These are phyloP conservation scores for Canavalia gladiata DNA, from an alignment of 306 rosid species.

Conservation along the genomic window DNA sequence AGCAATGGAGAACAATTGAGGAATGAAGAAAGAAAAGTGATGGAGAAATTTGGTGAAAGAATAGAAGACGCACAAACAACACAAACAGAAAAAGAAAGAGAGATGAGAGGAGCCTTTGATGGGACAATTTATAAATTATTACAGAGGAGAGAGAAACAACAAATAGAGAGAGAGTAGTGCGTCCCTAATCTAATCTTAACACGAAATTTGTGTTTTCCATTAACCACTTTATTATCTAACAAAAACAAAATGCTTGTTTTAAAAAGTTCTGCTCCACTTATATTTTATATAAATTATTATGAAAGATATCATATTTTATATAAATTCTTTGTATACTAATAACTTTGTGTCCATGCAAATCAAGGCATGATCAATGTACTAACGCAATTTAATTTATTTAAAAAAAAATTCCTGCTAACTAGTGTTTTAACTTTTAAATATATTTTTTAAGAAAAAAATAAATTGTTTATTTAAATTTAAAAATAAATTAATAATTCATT, in stretches of 20 bases:
- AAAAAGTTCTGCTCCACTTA: neutral
- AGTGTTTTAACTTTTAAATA: too few relatives aligned
- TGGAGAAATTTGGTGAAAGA: conserved; percentile 21
- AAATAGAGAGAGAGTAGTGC: conserved; percentile 19
- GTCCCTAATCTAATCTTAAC: conserved; percentile 39
- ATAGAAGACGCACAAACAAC: conserved; percentile 38
- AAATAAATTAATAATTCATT: too few relatives aligned
- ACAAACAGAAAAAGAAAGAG: conserved; percentile 31
- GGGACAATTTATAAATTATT: conserved; percentile 54
- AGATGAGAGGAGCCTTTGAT: conserved; percentile 44
- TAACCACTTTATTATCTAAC: neutral
- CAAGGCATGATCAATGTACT: too few relatives aligned
- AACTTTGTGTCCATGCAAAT: too few relatives aligned
- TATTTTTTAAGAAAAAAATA: too few relatives aligned
- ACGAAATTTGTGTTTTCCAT: conserved; percentile 25
- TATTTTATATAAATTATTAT: neutral
- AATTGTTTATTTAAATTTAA: too few relatives aligned
- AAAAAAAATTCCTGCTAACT: too few relatives aligned
- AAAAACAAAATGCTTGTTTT: neutral
- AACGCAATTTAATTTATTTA: too few relatives aligned
- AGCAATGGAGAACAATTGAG: conserved; percentile 34
- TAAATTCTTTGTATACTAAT: too few relatives aligned
- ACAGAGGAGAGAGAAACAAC: conserved; percentile 51
- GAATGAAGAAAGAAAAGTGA: conserved; percentile 38
- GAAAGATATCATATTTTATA: too few relatives aligned